A percentile compares a stretch with the other conserved stretches of the same genome.
Conservation (phyloP, 2,329 filamentous ascomycete species). For the Alternaria alternata region DNA sequence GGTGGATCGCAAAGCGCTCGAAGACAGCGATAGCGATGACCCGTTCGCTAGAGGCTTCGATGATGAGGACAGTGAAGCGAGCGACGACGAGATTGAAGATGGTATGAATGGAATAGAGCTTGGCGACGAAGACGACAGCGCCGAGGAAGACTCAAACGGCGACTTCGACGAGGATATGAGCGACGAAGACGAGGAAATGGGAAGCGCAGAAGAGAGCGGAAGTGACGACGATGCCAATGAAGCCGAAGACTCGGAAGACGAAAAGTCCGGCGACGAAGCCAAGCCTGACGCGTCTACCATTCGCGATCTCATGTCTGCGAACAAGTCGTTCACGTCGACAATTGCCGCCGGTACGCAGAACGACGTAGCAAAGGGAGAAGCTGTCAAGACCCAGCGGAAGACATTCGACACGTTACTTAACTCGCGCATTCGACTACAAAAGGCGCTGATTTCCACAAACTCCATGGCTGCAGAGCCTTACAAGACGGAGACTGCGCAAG, state of each 20-base stretch:
- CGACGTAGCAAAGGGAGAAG: constrained; percentile 84
- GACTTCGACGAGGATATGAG: constrained; percentile 48
- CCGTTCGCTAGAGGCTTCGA: constrained; percentile 56
- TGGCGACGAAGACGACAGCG: constrained; percentile 20
- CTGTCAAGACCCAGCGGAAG: constrained; percentile 84
- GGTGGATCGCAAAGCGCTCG: constrained; percentile 73
- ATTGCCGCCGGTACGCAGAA: constrained; percentile 73
- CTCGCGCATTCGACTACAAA: constrained; percentile 90
- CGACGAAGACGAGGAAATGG: constrained; percentile 51
- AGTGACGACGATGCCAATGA: constrained; percentile 60
- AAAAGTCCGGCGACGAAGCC: constrained; percentile 50
- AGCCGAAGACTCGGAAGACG: constrained; percentile 45
- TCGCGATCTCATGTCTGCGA: constrained; percentile 73
- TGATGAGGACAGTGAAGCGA: constrained; percentile 51
- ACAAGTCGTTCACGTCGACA: constrained; percentile 68
- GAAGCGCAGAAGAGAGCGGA: constrained; percentile 55
- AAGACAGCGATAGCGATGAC: constrained; percentile 63
- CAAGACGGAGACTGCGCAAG: constrained; percentile 51
- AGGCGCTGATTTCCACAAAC: constrained; percentile 84
- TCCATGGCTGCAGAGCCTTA: constrained; percentile 54
- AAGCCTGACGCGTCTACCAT: constrained; percentile 62
- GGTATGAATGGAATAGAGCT: constrained; percentile 25
- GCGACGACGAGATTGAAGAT: constrained; percentile 44
- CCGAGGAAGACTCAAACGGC: constrained; percentile 54
- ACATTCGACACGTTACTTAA: constrained; percentile 90